Base-by-base conservation (phyloP, 176 grass and related monocot species). In the Avena sativa region DNA sequence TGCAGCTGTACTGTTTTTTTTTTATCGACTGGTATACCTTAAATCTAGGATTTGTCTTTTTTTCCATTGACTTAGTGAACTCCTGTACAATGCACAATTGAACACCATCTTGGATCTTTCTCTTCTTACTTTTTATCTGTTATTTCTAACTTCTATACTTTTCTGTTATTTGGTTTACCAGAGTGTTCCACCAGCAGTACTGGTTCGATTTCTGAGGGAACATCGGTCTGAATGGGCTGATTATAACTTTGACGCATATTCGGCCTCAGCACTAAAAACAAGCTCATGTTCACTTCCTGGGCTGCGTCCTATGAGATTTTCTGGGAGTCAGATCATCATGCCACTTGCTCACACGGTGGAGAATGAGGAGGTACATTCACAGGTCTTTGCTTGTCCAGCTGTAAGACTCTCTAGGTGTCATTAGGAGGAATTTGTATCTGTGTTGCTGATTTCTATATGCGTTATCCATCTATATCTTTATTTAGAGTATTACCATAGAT, bases 201-300 rank as follows among this genome's bases (percentile, higher is more conserved):
- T 99, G 79, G 89, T 99, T 88, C 86, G 83, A 4, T 97, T 94
- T 82, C 57, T 99, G 58, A 97, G 97, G 89, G 92, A 97, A 72
- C 97, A 99, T 85, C 92, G 97, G 15, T 99, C 97, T 52, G 92
- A 99, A 83, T 99, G 97, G 97, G 97, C 94, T 55, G 97, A 99
- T 92, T 99, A 97, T 85, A 93, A 90, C 85, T 83, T 99, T 2
- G 97, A 99, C 89, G 91, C 92, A 11, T 99, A 99, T 90, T 99
- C 85, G 25, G 92, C 97, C 53, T 89, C 89, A 84, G 83, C 92
- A 6, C 64, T 97, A 8, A 99, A 97, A 82, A 61, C 92, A 3
- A 86, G 85, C 17, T 67, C 86, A 76, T 91, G 85, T 83, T 92
- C 94, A 71, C 89, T 98, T 87, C 90, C 89, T 79, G 94, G 92